Evolutionary conservation across 1,284 basidiomycete species (phyloP), one percentile per base, ranked within the genome.

Genomic region (Apiotrichum porosum): DNA sequence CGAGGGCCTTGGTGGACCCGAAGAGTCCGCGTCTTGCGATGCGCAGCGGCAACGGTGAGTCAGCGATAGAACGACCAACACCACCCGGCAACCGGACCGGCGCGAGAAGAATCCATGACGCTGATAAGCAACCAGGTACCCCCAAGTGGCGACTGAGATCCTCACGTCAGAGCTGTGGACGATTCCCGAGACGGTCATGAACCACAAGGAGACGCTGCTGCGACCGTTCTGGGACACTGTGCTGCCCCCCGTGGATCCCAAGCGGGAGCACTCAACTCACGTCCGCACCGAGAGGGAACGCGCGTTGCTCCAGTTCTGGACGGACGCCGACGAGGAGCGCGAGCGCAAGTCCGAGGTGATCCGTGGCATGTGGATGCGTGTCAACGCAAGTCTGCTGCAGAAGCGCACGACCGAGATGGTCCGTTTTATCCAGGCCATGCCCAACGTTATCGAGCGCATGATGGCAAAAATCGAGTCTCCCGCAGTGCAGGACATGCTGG

Each of bases 341-440:
- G 76, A 77, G 34, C 69, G 74, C 13, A 70, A 74, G 34, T 62
- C 72, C 17, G 75, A 77, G 51, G 65, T 77, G 17, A 72, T 78
- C n/a, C 69, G 76, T 17, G 76, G 76, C 4, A 72, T 76, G 52
- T 79, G 77, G 76, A 83, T 85, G 41, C 91, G 93, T 73, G 88
- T 97, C 55, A 94, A 91, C 66, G 83, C 85, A 28, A 80, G 84
- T 2, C 87, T 95, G 56, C 72, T 97, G 60, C 83, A 78, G 60
- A 92, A 90, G 77, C 90, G 92, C 72, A 87, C 90, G 22, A 80
- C 80, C 53, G 90, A 95, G 88, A 95, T 95, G 88, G 81, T 97
- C 56, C 81, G 79, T 33, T 97, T 97, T 72, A 88, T 97, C 56
- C 84, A 86, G 73, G 79, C 82, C 8, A 83, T 92, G 68, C 87